A percentile compares a stretch with the other conserved stretches of the same genome.
These are phyloP conservation scores for Picea sitchensis DNA, from an alignment of 75 land plant species.

Conservation along the genomic window DNA sequence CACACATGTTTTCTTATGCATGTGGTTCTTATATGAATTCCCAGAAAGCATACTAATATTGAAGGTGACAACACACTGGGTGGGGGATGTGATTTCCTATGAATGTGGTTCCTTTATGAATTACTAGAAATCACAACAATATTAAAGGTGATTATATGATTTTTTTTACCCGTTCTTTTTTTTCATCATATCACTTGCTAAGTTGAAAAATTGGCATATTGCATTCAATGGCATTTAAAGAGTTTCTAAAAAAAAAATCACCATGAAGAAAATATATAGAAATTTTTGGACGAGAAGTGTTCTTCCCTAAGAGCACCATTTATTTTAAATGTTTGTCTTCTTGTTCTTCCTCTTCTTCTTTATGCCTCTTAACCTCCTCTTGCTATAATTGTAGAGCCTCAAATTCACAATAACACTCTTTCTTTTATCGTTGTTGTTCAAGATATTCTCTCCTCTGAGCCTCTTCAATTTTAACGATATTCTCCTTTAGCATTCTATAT, in stretches of 20 bases:
- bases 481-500: conserved; percentile 86
- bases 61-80: too few relatives aligned
- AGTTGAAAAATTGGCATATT: too few relatives aligned
- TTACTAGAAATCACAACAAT: too few relatives aligned
- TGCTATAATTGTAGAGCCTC: conserved; percentile 76
- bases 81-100: too few relatives aligned
- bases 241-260: conserved; percentile 4
- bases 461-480: conserved; percentile 69
- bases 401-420: conserved; percentile 78
- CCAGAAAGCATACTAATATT: too few relatives aligned
- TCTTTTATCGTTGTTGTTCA: conserved; percentile 77
- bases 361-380: conserved; percentile 74
- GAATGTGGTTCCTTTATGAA: too few relatives aligned
- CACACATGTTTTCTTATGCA: too few relatives aligned
- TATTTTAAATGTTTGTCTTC: conserved; percentile 51
- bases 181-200: too few relatives aligned
- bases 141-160: too few relatives aligned
- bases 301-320: conserved; percentile 52
- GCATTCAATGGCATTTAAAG: too few relatives aligned
- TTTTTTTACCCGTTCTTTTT: too few relatives aligned
- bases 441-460: conserved; percentile 75
- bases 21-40: too few relatives aligned
- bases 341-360: conserved; percentile 58
- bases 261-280: conserved; percentile 45
- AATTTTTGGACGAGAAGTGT: conserved; percentile 62